Evolutionary conservation across 306 rosid genomes (phyloP), one percentile per base, ranked within the genome.

Genomic region (Sphenostylis stenocarpa): DNA sequence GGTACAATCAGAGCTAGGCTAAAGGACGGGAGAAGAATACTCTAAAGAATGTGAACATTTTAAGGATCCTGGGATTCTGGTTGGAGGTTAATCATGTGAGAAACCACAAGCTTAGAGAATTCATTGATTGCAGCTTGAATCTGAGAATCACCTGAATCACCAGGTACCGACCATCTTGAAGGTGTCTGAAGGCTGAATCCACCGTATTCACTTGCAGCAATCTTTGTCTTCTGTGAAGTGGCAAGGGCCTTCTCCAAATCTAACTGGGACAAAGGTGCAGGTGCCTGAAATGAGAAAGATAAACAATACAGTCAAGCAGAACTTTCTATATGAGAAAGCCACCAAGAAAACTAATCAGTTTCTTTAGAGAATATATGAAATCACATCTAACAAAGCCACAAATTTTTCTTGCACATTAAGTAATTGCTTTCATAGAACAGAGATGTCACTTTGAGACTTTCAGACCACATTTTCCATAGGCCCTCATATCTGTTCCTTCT

Each of bases 71-170:
- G 93, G 34, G 83, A 53, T 66, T 92, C 96, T 24, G 94, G 20
- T 67, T 90, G 97, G 78, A 90, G 77, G 80, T 95, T 88, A 87
- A 92, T 66, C 80, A 92, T 86, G 67, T 85, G 92, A 70, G 96
- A 90, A 69, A 88, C 85, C 85, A 95, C 81, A 71, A 90, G 87
- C 87, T 82, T 92, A 43, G 97, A 87, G 44, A 92, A 77, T 85
- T 90, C 99, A 67, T 70, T 84, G 86, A 95, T 84, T 56, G 92
- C 97, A 60, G 90, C 97, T 84, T 89, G 90, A 80, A 86, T 84
- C 72, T 84, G 91, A 74, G 73, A 74, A 61, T 89, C 97, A 75
- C 89, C 86, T 48, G 93, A 43, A 20, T 92, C 99, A 33, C 85
- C 76, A 41, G 68, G 77, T 73, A 79, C 79, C 1, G 87, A 26